Base-by-base conservation (phyloP, 306 rosid species). In the Cotoneaster glaucophyllus region DNA sequence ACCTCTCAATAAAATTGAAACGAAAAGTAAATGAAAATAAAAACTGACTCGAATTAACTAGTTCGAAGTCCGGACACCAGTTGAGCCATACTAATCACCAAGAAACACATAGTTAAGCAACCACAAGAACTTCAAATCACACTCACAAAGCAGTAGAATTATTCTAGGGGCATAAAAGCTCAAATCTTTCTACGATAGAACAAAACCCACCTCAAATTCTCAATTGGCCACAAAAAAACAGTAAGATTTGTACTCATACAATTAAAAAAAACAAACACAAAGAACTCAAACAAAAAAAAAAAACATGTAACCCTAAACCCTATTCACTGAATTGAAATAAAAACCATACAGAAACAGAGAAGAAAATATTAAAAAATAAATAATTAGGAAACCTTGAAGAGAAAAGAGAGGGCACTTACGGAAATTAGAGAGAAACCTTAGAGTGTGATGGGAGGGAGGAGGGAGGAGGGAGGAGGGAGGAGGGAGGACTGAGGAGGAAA, bases 121-220 rank as follows among this genome's bases (percentile, higher is more conserved):
- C 19, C 11, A 26, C 43, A 13, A 28, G 32, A 17, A 48, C 32
- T 34, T 9, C 3, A 61, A 58, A 32, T 64, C 68, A 64, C 41
- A 18, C 68, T 25, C 54, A 72, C 67, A 72, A 72, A 73, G 34
- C 25, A 57, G 66, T 63, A 73, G 6, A 24, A 31, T 59, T 6
- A 61, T 41, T 17, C 57, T 19, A 13, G 32, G 41, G 69, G 21
- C 14, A 73, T 17, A 17, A 59, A 73, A 59, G 62, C 57, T 26
- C n/a, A 61, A 73, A 26, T 61, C 45, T 73, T 52, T 41, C 59
- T 3, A 26, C 13, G 21, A 59, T 18, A 37, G 69, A 14, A 59
- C 12, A 41, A 61, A 28, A 50, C 69, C 77, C 77, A 59, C 21
- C 45, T 73, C 69, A 73, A 61, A 73, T 52, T 61, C 64, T 73